Evolutionary conservation across 257 asterid species (phyloP).

Genomic region (Forsythia viridissima): DNA sequence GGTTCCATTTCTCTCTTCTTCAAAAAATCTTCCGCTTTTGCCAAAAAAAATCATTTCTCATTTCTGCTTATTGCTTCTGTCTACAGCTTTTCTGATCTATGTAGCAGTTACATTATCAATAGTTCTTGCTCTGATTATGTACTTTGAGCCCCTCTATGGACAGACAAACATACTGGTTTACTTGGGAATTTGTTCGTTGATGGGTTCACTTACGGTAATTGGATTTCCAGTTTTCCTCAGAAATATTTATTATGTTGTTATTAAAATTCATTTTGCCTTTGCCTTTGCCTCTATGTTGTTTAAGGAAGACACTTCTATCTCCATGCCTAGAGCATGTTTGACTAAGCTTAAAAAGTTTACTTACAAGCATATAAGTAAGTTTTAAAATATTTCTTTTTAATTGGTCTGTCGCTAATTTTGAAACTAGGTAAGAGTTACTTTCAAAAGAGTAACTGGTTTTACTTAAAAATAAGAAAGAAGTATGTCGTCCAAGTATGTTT

Average conservation of each 20-base stretch:
- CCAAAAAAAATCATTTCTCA: not conserved
- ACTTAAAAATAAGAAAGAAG: not conserved
- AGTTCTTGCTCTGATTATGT: slow-evolving; percentile 36
- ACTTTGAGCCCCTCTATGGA: slow-evolving; percentile 46
- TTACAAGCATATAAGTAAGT: not conserved
- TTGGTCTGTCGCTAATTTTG: not conserved
- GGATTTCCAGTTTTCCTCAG: not conserved
- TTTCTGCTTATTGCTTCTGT: slow-evolving; percentile 14
- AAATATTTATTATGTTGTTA: not conserved
- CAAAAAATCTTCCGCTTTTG: not conserved
- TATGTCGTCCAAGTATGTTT: not conserved
- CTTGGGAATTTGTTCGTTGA: slow-evolving; percentile 52
- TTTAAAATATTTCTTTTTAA: not conserved
- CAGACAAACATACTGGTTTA: slow-evolving; percentile 47
- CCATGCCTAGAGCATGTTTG: not conserved
- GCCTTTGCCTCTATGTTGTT: not conserved
- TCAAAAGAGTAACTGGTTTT: not conserved
- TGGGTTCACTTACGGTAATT: slow-evolving; percentile 54
- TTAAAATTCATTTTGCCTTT: too few species aligned
- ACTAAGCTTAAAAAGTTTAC: not conserved
- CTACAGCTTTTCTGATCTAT: slow-evolving; percentile 41
- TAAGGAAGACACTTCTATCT: not conserved
- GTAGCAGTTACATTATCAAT: slow-evolving; percentile 39
- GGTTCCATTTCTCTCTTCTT: slow-evolving; percentile 23
- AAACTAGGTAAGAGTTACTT: not conserved